These are phyloP conservation scores for Isabelozyma rhagii DNA, from an alignment of 805 yeast species.

Conservation along the genomic window DNA sequence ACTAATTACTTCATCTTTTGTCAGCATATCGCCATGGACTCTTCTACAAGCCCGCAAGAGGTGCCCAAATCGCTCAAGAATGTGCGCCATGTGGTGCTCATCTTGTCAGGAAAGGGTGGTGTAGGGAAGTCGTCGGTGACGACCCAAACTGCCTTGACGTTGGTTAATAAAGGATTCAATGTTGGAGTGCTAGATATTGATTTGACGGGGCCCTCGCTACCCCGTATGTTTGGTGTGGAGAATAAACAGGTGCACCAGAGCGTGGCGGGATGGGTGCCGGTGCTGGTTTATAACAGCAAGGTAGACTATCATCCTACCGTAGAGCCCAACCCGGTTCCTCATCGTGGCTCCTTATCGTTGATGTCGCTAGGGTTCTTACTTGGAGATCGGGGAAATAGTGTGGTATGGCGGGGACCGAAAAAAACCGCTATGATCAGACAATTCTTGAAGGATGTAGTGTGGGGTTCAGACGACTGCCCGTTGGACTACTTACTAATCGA, in stretches of 20 bases:
- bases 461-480: slow-evolving; percentile 60
- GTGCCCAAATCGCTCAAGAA: slow-evolving; percentile 36
- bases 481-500: slow-evolving; percentile 82
- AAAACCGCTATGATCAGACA: slow-evolving; percentile 97
- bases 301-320: background rate
- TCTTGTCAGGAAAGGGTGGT: slow-evolving; percentile 94
- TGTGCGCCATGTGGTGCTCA: slow-evolving; percentile 74
- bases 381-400: slow-evolving; percentile 80
- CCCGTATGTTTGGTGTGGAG: slow-evolving; percentile 95
- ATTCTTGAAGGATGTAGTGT: slow-evolving; percentile 82
- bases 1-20: background rate
- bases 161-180: slow-evolving; percentile 64
- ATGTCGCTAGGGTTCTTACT: slow-evolving; percentile 89
- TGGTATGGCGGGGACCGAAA: slow-evolving; percentile 98
- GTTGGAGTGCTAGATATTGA: slow-evolving; percentile 97
- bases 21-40: slow-evolving; percentile 1
- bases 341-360: slow-evolving; percentile 48
- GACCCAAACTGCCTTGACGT: slow-evolving; percentile 84
- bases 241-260: slow-evolving; percentile 75
- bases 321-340: slow-evolving; percentile 6
- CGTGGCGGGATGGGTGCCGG: slow-evolving; percentile 90
- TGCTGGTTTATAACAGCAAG: slow-evolving; percentile 30
- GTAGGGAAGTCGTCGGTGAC: slow-evolving; percentile 97
- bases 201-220: slow-evolving; percentile 93
- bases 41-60: slow-evolving; percentile 5